Evolutionary conservation across 1,284 basidiomycete species (phyloP).

Genomic region (Trametes hirsuta): DNA sequence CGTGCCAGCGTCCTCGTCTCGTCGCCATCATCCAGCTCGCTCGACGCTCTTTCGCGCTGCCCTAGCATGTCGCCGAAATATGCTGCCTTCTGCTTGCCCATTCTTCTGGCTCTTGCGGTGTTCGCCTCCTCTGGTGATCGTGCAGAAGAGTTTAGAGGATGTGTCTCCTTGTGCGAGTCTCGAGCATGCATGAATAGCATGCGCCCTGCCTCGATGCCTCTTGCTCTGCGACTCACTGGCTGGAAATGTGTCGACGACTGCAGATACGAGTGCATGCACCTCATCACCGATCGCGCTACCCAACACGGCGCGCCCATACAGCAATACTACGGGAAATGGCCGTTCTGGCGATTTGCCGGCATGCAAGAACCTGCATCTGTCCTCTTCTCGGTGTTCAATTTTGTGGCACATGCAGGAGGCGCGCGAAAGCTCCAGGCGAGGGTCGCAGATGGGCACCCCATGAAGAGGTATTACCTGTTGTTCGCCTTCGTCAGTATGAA

Average conservation of each 20-base stretch:
- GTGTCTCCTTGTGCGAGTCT: slow-evolving; percentile 32
- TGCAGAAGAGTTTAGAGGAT: slow-evolving; percentile 32
- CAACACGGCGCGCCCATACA: slow-evolving; percentile 48
- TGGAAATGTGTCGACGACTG: slow-evolving; percentile 90
- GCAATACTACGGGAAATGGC: slow-evolving; percentile 98
- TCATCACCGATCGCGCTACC: slow-evolving; percentile 70
- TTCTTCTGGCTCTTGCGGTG: slow-evolving; percentile 7
- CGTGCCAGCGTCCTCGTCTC: background rate
- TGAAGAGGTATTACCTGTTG: slow-evolving; percentile 70
- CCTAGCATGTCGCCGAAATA: background rate
- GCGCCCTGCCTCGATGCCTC: slow-evolving; percentile 36
- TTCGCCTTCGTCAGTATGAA: slow-evolving; percentile 83
- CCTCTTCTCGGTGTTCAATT: slow-evolving; percentile 85
- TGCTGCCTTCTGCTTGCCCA: background rate
- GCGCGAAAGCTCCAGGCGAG: slow-evolving; percentile 50
- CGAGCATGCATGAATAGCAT: slow-evolving; percentile 19
- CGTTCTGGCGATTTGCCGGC: slow-evolving; percentile 83
- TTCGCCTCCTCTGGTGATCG: slow-evolving; percentile 40
- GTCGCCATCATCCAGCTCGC: background rate
- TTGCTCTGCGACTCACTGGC: slow-evolving; percentile 57
- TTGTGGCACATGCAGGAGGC: slow-evolving; percentile 72
- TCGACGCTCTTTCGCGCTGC: background rate
- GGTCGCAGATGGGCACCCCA: slow-evolving; percentile 63
- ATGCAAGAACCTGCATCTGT: slow-evolving; percentile 97
- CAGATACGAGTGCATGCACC: slow-evolving; percentile 88